These are phyloP conservation scores for Aspergillus affinis DNA, from an alignment of 495 filamentous ascomycete genomes.

Conservation along the genomic window DNA sequence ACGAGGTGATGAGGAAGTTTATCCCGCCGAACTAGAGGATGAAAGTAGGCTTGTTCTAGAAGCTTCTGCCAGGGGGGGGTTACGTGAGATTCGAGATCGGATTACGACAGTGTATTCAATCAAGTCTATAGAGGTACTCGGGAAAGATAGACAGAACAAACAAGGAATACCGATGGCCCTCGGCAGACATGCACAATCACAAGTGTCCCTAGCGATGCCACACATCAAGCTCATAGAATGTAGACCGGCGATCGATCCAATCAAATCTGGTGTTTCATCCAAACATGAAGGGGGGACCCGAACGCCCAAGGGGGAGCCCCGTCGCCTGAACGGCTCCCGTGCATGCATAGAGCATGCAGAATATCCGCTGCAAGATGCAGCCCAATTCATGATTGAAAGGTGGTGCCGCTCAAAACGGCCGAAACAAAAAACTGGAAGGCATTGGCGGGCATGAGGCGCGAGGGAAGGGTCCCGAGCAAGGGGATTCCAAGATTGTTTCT, in stretches of 20 bases:
- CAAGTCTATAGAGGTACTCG: background rate
- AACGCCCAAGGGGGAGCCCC: background rate
- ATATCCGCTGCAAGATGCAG: constrained; percentile 5
- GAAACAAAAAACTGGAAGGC: background rate
- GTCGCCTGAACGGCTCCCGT: background rate
- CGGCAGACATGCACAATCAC: background rate
- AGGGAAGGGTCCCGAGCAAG: background rate
- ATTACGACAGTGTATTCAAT: background rate
- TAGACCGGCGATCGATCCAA: background rate
- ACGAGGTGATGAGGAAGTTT: constrained; percentile 55
- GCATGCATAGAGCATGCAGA: background rate
- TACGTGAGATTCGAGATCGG: background rate
- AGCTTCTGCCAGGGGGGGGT: background rate
- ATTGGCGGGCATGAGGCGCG: background rate
- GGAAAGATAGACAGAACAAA: background rate
- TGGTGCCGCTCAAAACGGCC: background rate
- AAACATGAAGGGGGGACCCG: background rate
- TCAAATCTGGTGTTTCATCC: background rate
- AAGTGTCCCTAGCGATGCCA: background rate
- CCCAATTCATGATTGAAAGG: constrained; percentile 2
- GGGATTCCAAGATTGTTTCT: background rate
- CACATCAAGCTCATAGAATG: background rate
- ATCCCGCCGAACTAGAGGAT: constrained; percentile 38
- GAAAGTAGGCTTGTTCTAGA: background rate
- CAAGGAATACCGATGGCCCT: background rate